phyloP scores from a whole-genome alignment of 1,139 yeast species.

The Hyphopichia fennica region DNA sequence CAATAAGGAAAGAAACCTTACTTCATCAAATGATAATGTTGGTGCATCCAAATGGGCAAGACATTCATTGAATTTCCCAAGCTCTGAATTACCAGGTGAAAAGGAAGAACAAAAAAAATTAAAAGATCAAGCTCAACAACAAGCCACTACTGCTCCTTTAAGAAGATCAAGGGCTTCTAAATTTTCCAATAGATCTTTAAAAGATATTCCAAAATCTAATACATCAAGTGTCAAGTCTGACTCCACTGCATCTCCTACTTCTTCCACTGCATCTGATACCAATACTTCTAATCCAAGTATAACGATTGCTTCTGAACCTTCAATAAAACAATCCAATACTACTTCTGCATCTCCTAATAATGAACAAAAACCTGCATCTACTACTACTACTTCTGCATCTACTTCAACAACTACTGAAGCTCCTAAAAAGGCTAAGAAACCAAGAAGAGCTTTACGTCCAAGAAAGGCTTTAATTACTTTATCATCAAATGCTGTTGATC shows the following conservation, averaged over 20 bases:
- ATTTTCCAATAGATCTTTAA: constrained; percentile 22
- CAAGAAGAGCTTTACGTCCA: constrained; percentile 72
- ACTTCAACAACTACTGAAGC: constrained; percentile 9
- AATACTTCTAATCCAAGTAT: neutral
- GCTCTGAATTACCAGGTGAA: constrained; percentile 6
- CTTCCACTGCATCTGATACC: constrained; percentile 1
- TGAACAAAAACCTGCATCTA: constrained; percentile 4
- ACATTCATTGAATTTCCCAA: constrained; percentile 20
- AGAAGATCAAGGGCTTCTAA: constrained; percentile 42
- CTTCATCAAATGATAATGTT: constrained; percentile 12
- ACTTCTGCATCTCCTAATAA: constrained; percentile 5
- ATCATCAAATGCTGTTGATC: constrained; percentile 70
- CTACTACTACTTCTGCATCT: constrained; percentile 8
- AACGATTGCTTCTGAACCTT: constrained; percentile 6
- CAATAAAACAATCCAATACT: constrained; percentile 4
- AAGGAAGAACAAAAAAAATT: constrained; percentile 1
- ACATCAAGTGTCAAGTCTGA: constrained; percentile 3
- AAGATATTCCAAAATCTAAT: constrained; percentile 6
- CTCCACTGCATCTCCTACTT: constrained; percentile 4
- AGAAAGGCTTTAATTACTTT: constrained; percentile 83
- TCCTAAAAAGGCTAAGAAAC: constrained; percentile 35
- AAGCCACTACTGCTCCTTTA: constrained; percentile 15
- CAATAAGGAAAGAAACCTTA: constrained; percentile 12
- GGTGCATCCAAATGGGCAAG: constrained; percentile 23
- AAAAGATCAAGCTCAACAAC: constrained; percentile 3